Evolutionary conservation across 768 basidiomycete genomes (phyloP), one percentile per base, ranked within the genome.

Genomic region (Porphyrellus cyaneotinctus): DNA sequence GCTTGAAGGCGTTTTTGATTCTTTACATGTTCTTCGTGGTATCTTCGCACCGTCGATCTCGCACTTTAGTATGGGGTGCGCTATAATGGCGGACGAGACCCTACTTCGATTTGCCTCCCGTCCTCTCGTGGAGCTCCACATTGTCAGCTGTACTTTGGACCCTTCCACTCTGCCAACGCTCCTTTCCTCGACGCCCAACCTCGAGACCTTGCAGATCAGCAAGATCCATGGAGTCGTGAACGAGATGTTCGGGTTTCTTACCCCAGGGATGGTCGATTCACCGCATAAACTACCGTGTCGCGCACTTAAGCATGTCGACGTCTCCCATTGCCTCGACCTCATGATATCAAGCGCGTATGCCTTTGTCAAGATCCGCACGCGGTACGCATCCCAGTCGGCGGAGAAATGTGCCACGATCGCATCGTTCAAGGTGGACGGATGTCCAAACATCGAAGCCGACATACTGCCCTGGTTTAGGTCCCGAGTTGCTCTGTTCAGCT

Each of bases 391-490:
- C 5, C 51, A 44, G 31, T 42, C 47, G 26, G 36, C 43, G 18
- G 50, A 48, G 24, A 57, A 42, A 8, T 67, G 54, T 47, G 51
- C 54, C 33, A 10, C 31, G 17, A 74, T 89, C 22, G 54, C 62
- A 28, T 74, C 76, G 0, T 64, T 90, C 53, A 70, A 62, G 15
- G 69, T 83, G 31, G 78, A 90, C 60, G 74, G 74, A 15, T 90
- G 87, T 64, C 74, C 74, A 1, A 63, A 68, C 13, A 71, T 90
- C 17, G 84, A 85, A 37, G 66, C 74, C 0, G 74, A 74, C 5
- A 73, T 78, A 64, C 58, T 87, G 12, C 78, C 78, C 2, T 88
- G 86, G 84, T 73, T 88, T 45, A 75, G 81, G 50, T 64, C 72
- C 13, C 74, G 75, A 32, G 78, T 88, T 0, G 61, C 69, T 9